A percentile compares a stretch with the other conserved stretches of the same genome.
phyloP scores from a whole-genome alignment of 192 early-diverging fungal species.

The Coemansia sp. region DNA sequence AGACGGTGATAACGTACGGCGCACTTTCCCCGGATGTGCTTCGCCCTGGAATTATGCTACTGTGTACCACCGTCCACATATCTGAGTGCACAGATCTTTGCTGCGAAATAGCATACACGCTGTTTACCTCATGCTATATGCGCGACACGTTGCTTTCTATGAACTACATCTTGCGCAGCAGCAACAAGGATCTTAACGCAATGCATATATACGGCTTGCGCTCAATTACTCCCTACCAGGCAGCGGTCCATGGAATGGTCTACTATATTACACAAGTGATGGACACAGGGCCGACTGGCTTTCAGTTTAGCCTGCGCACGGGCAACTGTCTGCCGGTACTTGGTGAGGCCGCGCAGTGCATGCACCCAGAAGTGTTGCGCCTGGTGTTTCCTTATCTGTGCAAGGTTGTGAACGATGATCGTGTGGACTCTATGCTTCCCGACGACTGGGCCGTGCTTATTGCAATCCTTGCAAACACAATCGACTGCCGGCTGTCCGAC shows the following conservation, averaged over 20 bases:
- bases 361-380: conserved; percentile 41
- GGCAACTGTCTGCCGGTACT: conserved; percentile 53
- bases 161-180: conserved; percentile 44
- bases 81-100: conserved; percentile 29
- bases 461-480: conserved; percentile 31
- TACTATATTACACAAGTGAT: conserved; percentile 53
- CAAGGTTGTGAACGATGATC: conserved; percentile 44
- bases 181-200: conserved; percentile 25
- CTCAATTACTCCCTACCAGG: conserved; percentile 39
- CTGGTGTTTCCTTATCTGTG: conserved; percentile 51
- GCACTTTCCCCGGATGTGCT: conserved; percentile 36
- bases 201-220: conserved; percentile 19
- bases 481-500: conserved; percentile 24
- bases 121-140: conserved; percentile 56
- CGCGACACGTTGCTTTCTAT: conserved; percentile 47
- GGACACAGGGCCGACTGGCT: conserved; percentile 47
- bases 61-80: conserved; percentile 45
- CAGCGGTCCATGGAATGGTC: conserved; percentile 52
- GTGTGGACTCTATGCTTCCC: conserved; percentile 35
- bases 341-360: conserved; percentile 40
- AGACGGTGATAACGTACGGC: conserved; percentile 47
- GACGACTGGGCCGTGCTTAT: conserved; percentile 45
- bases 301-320: conserved; percentile 52
- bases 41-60: conserved; percentile 23
- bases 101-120: conserved; percentile 39